Evolutionary conservation across 2,329 filamentous ascomycete genomes (phyloP).

Genomic region (Trichothecium roseum): DNA sequence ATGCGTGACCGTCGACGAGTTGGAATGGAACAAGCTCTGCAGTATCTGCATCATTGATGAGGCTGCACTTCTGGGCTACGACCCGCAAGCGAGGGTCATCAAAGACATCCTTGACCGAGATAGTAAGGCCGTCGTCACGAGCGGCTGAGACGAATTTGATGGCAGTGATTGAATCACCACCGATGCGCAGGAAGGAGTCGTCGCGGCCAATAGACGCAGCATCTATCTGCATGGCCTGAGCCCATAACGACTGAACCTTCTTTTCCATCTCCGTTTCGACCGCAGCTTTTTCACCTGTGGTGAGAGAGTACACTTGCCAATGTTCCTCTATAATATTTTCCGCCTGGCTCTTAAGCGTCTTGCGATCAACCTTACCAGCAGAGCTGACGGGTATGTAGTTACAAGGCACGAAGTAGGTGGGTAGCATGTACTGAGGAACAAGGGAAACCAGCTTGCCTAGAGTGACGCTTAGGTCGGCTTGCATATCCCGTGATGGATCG

Average conservation of each 20-base stretch:
- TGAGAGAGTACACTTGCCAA: constrained; percentile 11
- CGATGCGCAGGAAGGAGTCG: constrained; percentile 7
- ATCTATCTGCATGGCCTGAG: constrained; percentile 4
- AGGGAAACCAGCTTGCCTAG: constrained; percentile 7
- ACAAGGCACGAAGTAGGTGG: constrained; percentile 28
- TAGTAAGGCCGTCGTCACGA: background rate
- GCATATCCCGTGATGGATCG: background rate
- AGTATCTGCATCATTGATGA: background rate
- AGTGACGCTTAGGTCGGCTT: background rate
- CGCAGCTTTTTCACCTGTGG: constrained; percentile 10
- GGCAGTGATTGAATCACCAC: constrained; percentile 9
- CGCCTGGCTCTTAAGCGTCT: constrained; percentile 2
- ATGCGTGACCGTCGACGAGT: background rate
- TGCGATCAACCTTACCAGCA: constrained; percentile 26
- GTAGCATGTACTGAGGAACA: constrained; percentile 29
- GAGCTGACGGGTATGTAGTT: constrained; percentile 27
- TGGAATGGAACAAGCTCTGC: background rate
- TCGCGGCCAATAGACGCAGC: constrained; percentile 2
- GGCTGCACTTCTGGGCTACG: background rate
- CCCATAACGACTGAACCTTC: constrained; percentile 21
- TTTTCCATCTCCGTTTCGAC: constrained; percentile 12
- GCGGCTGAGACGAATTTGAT: constrained; percentile 5
- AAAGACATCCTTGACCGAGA: constrained; percentile 31
- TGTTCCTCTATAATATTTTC: constrained; percentile 6
- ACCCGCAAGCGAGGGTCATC: constrained; percentile 25